A percentile compares a stretch with the other conserved stretches of the same genome.
These are phyloP conservation scores for Brettanomyces naardenensis DNA, from an alignment of 805 yeast genomes.

Conservation along the genomic window DNA sequence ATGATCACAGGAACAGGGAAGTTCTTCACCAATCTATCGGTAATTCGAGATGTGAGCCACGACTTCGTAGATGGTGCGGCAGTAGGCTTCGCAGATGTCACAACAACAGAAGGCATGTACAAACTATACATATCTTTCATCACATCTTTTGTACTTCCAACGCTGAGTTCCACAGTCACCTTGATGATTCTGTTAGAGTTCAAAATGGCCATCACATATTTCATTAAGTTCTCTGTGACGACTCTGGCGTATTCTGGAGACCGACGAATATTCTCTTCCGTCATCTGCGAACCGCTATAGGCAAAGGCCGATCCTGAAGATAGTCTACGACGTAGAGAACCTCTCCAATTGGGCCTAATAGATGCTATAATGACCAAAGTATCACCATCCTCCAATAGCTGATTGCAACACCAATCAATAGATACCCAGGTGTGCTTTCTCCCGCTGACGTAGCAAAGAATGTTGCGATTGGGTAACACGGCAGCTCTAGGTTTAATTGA, in stretches of 20 bases:
- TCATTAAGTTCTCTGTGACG: slow-evolving; percentile 43
- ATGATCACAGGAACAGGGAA: slow-evolving; percentile 61
- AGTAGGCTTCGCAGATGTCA: slow-evolving; percentile 46
- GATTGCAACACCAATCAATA: slow-evolving; percentile 57
- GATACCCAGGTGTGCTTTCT: slow-evolving; percentile 79
- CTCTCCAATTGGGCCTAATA: slow-evolving; percentile 25
- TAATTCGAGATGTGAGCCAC: slow-evolving; percentile 54
- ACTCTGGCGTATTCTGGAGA: slow-evolving; percentile 40
- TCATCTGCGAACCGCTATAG: slow-evolving; percentile 6
- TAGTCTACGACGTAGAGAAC: slow-evolving; percentile 16
- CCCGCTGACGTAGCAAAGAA: slow-evolving; percentile 62
- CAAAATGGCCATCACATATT: slow-evolving; percentile 39
- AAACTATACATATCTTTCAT: slow-evolving; percentile 51
- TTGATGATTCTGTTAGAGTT: slow-evolving; percentile 39
- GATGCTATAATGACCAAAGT: slow-evolving; percentile 55
- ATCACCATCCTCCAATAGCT: slow-evolving; percentile 57
- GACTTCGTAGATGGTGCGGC: slow-evolving; percentile 44
- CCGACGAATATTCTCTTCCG: slow-evolving; percentile 30
- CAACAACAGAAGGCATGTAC: slow-evolving; percentile 53
- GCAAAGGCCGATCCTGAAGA: slow-evolving; percentile 10
- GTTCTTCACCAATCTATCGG: slow-evolving; percentile 57
- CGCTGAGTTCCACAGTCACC: slow-evolving; percentile 52
- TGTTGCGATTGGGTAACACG: slow-evolving; percentile 40
- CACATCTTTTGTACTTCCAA: slow-evolving; percentile 49
- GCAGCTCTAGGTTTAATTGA: slow-evolving; percentile 26